Percentiles rank a stretch among this genome's conserved stretches.
phyloP scores from a whole-genome alignment of 306 rosid genomes.

The Datisca glomerata region DNA sequence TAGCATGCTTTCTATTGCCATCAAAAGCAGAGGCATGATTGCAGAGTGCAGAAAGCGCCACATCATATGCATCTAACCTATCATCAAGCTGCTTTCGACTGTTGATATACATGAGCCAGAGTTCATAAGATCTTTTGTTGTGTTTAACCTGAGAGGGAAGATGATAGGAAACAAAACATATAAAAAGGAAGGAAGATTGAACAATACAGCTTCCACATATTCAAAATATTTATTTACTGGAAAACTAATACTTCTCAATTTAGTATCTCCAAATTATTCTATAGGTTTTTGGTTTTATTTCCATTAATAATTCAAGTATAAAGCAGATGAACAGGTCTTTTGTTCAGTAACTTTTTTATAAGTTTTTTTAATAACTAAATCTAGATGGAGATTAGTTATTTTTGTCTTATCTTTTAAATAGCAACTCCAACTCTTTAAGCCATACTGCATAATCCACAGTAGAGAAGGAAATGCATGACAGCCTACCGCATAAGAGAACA shows the following conservation, averaged over 20 bases:
- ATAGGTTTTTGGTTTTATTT: no score
- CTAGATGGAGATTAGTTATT: no score
- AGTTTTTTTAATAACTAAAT: not conserved
- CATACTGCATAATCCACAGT: slow-evolving; percentile 7
- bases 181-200: not conserved
- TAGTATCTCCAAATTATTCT: no score
- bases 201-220: not conserved
- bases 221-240: no score
- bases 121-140: slow-evolving; percentile 60
- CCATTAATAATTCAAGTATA: no score
- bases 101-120: slow-evolving; percentile 90
- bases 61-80: slow-evolving; percentile 51
- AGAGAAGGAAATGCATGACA: slow-evolving; percentile 18
- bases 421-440: not conserved
- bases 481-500: slow-evolving; percentile 84
- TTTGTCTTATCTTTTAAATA: no score
- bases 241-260: no score
- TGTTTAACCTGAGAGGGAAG: slow-evolving; percentile 59
- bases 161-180: slow-evolving; percentile 9
- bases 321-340: not conserved
- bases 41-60: slow-evolving; percentile 60
- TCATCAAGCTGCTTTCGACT: slow-evolving; percentile 46
- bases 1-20: slow-evolving; percentile 32
- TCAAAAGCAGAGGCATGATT: slow-evolving; percentile 28
- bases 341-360: not conserved